A percentile compares a stretch with the other conserved stretches of the same genome.
phyloP scores from a whole-genome alignment of 768 basidiomycete species.

The Rhizopogon vinicolor region DNA sequence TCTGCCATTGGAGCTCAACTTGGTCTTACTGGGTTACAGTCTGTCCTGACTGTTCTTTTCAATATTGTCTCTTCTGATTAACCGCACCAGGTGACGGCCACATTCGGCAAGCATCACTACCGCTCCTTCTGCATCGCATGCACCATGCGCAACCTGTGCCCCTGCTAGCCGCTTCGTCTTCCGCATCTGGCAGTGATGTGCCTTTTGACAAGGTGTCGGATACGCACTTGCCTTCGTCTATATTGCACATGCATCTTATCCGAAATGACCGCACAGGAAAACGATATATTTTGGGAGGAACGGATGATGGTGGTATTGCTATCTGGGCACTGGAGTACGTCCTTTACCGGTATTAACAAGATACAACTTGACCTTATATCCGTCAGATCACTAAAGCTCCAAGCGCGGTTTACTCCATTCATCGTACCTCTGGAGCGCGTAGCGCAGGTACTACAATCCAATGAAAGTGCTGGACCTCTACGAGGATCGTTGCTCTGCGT shows the following conservation, averaged over 20 bases:
- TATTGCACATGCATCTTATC: conserved; percentile 44
- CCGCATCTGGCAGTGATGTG: conserved; percentile 4
- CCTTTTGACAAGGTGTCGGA: conserved; percentile 39
- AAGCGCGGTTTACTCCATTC: conserved; percentile 73
- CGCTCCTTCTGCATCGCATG: conserved; percentile 20
- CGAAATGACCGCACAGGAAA: conserved; percentile 58
- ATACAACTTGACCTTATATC: neutral
- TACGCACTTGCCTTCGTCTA: conserved; percentile 40
- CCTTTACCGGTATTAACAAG: neutral
- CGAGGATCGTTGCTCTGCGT: conserved; percentile 69
- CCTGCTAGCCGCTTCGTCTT: neutral
- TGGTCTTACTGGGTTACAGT: conserved; percentile 65
- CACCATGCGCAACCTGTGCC: neutral
- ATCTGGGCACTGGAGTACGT: conserved; percentile 68
- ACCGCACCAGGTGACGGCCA: conserved; percentile 44
- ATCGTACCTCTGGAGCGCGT: conserved; percentile 57
- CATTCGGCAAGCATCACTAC: conserved; percentile 41
- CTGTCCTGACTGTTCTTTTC: conserved; percentile 13
- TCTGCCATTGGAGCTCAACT: conserved; percentile 53
- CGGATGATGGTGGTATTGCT: conserved; percentile 72
- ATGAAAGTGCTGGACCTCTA: conserved; percentile 50
- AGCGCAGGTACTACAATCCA: conserved; percentile 43
- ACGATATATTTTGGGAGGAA: conserved; percentile 65
- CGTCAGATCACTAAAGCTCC: conserved; percentile 55
- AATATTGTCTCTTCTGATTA: neutral